These are phyloP conservation scores for Tolypocladium tropicale DNA, from an alignment of 2,329 filamentous ascomycete genomes.

Conservation along the genomic window DNA sequence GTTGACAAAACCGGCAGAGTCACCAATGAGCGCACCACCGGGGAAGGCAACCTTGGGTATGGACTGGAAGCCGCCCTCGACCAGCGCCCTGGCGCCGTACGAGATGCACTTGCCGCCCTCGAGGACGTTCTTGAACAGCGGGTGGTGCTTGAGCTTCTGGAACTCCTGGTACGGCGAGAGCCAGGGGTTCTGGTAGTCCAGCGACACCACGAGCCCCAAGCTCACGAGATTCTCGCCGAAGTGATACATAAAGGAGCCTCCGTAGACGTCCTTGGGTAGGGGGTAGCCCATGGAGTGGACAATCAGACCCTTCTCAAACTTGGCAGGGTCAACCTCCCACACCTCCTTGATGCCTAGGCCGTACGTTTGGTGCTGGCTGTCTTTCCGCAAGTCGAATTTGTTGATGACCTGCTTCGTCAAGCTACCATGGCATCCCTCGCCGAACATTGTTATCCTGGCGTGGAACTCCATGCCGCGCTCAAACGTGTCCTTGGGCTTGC, in stretches of 20 bases:
- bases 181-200: conserved; percentile 97
- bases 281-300: conserved; percentile 91
- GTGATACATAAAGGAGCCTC: conserved; percentile 98
- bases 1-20: conserved; percentile 94
- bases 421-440: conserved; percentile 91
- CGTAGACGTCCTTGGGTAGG: conserved; percentile 78
- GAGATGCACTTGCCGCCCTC: conserved; percentile 97
- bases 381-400: conserved; percentile 80
- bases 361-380: conserved; percentile 92
- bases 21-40: conserved; percentile 87
- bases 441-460: conserved; percentile 81
- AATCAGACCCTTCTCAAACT: conserved; percentile 79
- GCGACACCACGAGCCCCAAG: conserved; percentile 79
- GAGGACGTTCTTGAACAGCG: conserved; percentile 76
- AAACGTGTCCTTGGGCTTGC: conserved; percentile 80
- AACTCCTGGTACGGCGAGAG: conserved; percentile 92
- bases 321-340: conserved; percentile 90
- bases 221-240: conserved; percentile 96
- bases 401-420: conserved; percentile 90
- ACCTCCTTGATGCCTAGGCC: conserved; percentile 92
- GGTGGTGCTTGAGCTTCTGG: conserved; percentile 96
- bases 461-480: conserved; percentile 99
- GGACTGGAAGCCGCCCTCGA: conserved; percentile 94
- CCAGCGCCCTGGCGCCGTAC: conserved; percentile 82
- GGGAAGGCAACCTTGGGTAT: conserved; percentile 97